Evolutionary conservation across 2,329 filamentous ascomycete genomes (phyloP), one percentile per base, ranked within the genome.

Genomic region (Macrophomina phaseolina): DNA sequence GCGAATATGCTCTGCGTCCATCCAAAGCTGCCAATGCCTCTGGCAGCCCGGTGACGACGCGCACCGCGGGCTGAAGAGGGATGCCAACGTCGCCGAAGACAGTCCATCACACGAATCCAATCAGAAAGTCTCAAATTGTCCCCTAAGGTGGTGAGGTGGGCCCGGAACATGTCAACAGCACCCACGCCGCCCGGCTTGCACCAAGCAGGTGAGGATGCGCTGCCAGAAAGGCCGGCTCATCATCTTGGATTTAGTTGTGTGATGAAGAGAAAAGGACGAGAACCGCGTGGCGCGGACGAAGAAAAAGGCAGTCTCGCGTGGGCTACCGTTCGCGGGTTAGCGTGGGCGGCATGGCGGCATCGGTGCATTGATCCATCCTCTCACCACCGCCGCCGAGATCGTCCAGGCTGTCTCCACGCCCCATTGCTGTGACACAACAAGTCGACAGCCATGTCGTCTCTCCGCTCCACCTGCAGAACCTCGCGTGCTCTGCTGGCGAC

Each of bases 181-280:
- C 81, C 81, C 81, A 79, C 80, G 71, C 78, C 77, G 67, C 48
- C 74, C 82, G 81, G 79, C 77, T 75, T 79, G 81, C 79, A 81
- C 75, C 69, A 78, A 74, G 71, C 79, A 79, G 81, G 81, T 85
- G 81, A 86, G 84, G 76, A 82, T 89, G 79, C 67, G 73, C 81
- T 85, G 83, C 76, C 79, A 77, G 79, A 81, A 76, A 84, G 85
- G 86, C 87, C 85, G 83, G 83, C 89, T 91, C 90, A 86, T 93
- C 90, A 90, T 84, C 78, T 87, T 89, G 90, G 89, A 86, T 87
- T 87, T 92, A 92, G 90, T 92, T 92, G 88, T 85, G 79, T 81
- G 84, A 85, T 81, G 78, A 81, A 80, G 82, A 79, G 71, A 73
- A 77, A 69, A 74, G 72, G 36, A 36, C 14, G 28, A n/a, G 40